Percentiles rank a stretch among this genome's conserved stretches.
Evolutionary conservation across 169 alveolate species (phyloP).

Genomic region (Besnoitia besnoiti): DNA sequence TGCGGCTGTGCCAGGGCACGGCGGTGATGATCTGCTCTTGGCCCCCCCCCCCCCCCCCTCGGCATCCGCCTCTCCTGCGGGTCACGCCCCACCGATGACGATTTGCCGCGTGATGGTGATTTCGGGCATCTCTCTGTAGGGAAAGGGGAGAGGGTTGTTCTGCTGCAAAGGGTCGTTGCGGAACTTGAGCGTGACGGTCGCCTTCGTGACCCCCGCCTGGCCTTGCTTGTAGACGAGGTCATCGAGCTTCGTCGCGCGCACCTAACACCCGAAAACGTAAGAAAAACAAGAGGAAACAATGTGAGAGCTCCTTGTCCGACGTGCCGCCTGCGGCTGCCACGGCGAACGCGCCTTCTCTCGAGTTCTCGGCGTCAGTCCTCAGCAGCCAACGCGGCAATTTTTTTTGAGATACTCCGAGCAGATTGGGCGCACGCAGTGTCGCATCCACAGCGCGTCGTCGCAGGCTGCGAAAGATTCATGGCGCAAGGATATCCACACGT

Average conservation of each 20-base stretch:
- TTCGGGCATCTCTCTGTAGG: slow-evolving; percentile 85
- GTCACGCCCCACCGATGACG: slow-evolving; percentile 39
- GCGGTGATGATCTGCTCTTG: no score
- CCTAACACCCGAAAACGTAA: slow-evolving; percentile 70
- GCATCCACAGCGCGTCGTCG: no score
- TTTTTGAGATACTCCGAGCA: no score
- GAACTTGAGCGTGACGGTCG: slow-evolving; percentile 96
- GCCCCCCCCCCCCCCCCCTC: background rate
- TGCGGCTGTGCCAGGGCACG: no score
- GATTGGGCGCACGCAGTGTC: no score
- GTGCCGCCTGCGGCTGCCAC: no score
- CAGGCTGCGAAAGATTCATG: no score
- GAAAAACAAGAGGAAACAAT: background rate
- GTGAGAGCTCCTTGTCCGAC: no score
- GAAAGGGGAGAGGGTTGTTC: slow-evolving; percentile 83
- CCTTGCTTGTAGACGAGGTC: slow-evolving; percentile 99
- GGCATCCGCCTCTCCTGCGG: background rate
- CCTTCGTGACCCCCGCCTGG: slow-evolving; percentile 98
- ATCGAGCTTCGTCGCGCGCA: slow-evolving; percentile 93
- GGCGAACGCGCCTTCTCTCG: no score
- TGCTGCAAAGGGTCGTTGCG: slow-evolving; percentile 85
- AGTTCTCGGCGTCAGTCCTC: no score
- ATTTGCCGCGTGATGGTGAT: slow-evolving; percentile 92
- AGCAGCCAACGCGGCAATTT: no score
- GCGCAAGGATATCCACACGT: no score